Evolutionary conservation across 352 stramenopile genomes (phyloP).

Genomic region (Phytophthora europaea): DNA sequence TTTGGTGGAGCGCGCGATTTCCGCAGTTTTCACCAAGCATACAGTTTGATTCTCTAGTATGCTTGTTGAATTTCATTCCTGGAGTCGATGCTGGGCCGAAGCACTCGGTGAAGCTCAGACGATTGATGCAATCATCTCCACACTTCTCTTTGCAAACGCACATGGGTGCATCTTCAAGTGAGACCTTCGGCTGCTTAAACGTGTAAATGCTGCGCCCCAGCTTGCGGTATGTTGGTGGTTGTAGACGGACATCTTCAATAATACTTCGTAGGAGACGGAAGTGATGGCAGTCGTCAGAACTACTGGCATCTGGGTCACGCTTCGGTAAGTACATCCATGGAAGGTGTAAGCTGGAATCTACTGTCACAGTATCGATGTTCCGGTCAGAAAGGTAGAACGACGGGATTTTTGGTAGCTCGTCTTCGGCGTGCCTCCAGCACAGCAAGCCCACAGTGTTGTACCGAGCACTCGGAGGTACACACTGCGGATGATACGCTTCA

Average conservation of each 20-base stretch:
- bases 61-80: constrained; percentile 76
- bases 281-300: constrained; percentile 73
- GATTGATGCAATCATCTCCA: constrained; percentile 95
- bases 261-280: constrained; percentile 78
- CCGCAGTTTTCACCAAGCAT: constrained; percentile 90
- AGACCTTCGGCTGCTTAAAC: constrained; percentile 84
- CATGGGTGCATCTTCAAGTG: constrained; percentile 79
- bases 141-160: constrained; percentile 86
- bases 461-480: constrained; percentile 90
- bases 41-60: constrained; percentile 91
- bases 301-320: constrained; percentile 55
- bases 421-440: constrained; percentile 89
- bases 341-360: constrained; percentile 82
- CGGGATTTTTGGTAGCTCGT: constrained; percentile 83
- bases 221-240: constrained; percentile 82
- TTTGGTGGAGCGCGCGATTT: constrained; percentile 92
- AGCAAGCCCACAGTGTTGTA: constrained; percentile 95
- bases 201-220: constrained; percentile 86
- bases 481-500: constrained; percentile 93
- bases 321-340: constrained; percentile 87
- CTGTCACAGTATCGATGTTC: constrained; percentile 73
- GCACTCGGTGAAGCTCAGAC: constrained; percentile 94
- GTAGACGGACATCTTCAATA: constrained; percentile 80
- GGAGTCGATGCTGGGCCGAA: constrained; percentile 75
- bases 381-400: constrained; percentile 73